Conservation (phyloP, 2,329 filamentous ascomycete genomes). For the Exophiala spinifera region DNA sequence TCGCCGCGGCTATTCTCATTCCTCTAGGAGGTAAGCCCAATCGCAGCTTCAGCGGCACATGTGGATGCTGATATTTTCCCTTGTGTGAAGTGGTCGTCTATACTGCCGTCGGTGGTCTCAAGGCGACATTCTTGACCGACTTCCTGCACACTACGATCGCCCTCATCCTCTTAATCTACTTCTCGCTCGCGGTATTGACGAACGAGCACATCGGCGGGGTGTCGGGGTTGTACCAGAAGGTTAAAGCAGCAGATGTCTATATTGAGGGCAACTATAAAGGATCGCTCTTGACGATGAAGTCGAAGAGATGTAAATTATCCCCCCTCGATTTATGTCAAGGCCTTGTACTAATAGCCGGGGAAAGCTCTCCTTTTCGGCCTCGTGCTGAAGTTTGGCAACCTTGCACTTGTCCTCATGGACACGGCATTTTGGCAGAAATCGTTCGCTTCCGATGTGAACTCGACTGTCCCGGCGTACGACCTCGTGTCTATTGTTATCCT, state of each 20-base stretch:
- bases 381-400: constrained; percentile 49
- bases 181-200: constrained; percentile 45
- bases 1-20: constrained; percentile 47
- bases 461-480: constrained; percentile 49
- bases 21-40: constrained; percentile 42
- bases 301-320: constrained; percentile 39
- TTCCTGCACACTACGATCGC: constrained; percentile 49
- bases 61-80: constrained; percentile 1
- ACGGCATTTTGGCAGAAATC: constrained; percentile 55
- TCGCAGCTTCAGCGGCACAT: not conserved
- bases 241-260: constrained; percentile 43
- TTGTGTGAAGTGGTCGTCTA: constrained; percentile 28
- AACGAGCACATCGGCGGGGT: constrained; percentile 45
- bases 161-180: constrained; percentile 49
- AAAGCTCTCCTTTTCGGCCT: constrained; percentile 38
- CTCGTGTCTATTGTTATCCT: constrained; percentile 47
- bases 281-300: constrained; percentile 50
- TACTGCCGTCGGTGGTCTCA: constrained; percentile 49
- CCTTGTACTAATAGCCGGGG: not conserved
- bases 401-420: constrained; percentile 52
- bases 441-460: constrained; percentile 48
- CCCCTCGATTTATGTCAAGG: not conserved
- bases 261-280: constrained; percentile 48
- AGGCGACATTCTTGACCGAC: constrained; percentile 51
- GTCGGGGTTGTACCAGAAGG: constrained; percentile 47